Evolutionary conservation across 2,329 filamentous ascomycete species (phyloP).

Genomic region (Fusarium beomiforme): DNA sequence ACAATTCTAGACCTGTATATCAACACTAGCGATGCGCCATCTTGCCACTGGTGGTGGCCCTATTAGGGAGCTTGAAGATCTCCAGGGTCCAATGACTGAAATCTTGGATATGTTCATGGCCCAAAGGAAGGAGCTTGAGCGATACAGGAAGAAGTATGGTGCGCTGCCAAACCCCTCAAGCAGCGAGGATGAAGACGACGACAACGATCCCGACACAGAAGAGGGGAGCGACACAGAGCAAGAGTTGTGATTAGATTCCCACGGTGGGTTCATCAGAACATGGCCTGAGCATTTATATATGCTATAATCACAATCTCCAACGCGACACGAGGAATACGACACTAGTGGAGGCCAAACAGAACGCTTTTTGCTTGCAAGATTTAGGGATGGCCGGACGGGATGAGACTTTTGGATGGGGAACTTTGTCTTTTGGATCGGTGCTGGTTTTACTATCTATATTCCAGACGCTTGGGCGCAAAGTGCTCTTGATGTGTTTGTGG

Average conservation of each 20-base stretch:
- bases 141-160: conserved; percentile 66
- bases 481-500: conserved; percentile 21
- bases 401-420: conserved; percentile 12
- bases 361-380: conserved; percentile 14
- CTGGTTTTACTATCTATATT: conserved; percentile 21
- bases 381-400: conserved; percentile 2
- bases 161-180: conserved; percentile 48
- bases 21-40: conserved; percentile 81
- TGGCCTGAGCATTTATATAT: conserved; percentile 29
- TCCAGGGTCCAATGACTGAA: conserved; percentile 80
- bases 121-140: conserved; percentile 71
- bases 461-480: conserved; percentile 1
- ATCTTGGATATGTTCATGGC: conserved; percentile 71
- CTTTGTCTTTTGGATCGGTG: conserved; percentile 18
- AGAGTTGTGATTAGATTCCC: conserved; percentile 29
- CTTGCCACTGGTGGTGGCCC: conserved; percentile 75
- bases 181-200: conserved; percentile 33
- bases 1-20: conserved; percentile 75
- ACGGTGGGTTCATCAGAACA: background rate
- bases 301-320: conserved; percentile 33
- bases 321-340: conserved; percentile 28
- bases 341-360: conserved; percentile 20
- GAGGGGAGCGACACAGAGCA: conserved; percentile 46
- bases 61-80: conserved; percentile 72
- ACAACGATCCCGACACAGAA: conserved; percentile 32